Evolutionary conservation across 2,329 filamentous ascomycete species (phyloP).

Genomic region (Lasiodiplodia citricola): DNA sequence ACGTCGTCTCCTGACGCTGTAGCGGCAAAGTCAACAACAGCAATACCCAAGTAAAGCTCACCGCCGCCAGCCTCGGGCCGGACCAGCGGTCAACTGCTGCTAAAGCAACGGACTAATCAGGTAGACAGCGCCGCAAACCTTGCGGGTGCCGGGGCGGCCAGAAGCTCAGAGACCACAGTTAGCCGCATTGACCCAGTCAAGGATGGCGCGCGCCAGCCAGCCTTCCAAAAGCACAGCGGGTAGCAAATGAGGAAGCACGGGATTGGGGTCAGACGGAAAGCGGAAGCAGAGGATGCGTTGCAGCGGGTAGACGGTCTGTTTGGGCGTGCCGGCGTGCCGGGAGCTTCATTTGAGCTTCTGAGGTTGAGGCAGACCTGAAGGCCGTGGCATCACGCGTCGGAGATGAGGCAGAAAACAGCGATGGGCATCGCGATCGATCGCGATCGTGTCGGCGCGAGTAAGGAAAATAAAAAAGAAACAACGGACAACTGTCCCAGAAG

Average conservation of each 20-base stretch:
- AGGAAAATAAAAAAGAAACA: conserved; percentile 3
- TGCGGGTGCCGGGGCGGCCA: conserved; percentile 5
- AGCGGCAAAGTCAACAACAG: conserved; percentile 9
- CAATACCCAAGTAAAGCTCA: conserved; percentile 9
- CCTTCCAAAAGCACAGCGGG: conserved; percentile 2
- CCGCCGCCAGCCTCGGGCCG: conserved; percentile 20
- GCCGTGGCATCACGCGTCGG: conserved; percentile 9
- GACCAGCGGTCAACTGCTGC: conserved; percentile 24
- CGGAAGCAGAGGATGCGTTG: conserved; percentile 15
- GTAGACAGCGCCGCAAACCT: conserved; percentile 12
- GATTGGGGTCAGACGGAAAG: not conserved
- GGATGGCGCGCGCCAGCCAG: conserved; percentile 11
- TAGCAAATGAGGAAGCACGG: conserved; percentile 17
- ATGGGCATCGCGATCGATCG: conserved; percentile 21
- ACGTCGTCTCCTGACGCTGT: conserved; percentile 18
- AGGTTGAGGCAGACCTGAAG: conserved; percentile 14
- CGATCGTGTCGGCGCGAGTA: conserved; percentile 12
- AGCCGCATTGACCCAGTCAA: conserved; percentile 17
- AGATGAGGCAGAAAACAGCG: conserved; percentile 17
- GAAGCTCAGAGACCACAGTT: conserved; percentile 22
- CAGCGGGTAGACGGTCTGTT: conserved; percentile 7
- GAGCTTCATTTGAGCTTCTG: conserved; percentile 4
- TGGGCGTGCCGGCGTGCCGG: conserved; percentile 14
- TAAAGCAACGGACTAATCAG: conserved; percentile 21
- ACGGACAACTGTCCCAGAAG: conserved; percentile 4